Conservation (phyloP, 2,329 filamentous ascomycete species). For the Colletotrichum phormii region DNA sequence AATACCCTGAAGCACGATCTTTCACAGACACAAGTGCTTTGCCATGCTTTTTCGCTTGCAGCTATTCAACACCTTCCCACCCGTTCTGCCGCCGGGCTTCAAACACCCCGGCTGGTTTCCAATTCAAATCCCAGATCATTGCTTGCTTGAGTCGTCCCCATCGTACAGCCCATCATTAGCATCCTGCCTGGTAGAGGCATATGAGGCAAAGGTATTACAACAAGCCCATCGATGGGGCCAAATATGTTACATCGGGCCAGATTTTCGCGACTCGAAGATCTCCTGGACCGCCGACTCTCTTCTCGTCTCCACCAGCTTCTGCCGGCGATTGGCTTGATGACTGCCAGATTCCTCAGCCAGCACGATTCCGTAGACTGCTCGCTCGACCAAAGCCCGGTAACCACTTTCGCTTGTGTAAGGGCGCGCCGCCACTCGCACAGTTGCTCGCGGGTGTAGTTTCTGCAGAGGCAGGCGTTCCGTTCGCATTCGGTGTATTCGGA, state of each 20-base stretch:
- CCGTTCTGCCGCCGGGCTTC: not conserved
- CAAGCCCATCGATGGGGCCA: not conserved
- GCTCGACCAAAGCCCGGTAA: conserved; percentile 46
- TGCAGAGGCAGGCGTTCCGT: conserved; percentile 9
- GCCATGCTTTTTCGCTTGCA: not conserved
- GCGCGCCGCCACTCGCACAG: conserved; percentile 19
- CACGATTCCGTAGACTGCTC: conserved; percentile 44
- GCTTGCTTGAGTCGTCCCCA: not conserved
- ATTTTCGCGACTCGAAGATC: not conserved
- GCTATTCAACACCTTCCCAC: not conserved
- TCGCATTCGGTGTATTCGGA: conserved; percentile 8
- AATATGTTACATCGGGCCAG: not conserved
- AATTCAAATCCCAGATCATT: not conserved
- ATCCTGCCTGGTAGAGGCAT: too few relatives aligned
- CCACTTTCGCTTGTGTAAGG: conserved; percentile 44
- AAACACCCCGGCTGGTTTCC: not conserved
- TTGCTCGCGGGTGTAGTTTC: conserved; percentile 22
- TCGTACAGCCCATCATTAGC: not conserved
- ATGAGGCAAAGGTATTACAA: not conserved
- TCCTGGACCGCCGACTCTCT: not conserved
- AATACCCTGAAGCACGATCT: not conserved
- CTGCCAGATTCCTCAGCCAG: conserved; percentile 29
- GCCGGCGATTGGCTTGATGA: not conserved
- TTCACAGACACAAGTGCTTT: not conserved
- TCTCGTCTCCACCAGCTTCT: not conserved